phyloP scores from a whole-genome alignment of 768 basidiomycete genomes.

The Cystobasidium tubakii region DNA sequence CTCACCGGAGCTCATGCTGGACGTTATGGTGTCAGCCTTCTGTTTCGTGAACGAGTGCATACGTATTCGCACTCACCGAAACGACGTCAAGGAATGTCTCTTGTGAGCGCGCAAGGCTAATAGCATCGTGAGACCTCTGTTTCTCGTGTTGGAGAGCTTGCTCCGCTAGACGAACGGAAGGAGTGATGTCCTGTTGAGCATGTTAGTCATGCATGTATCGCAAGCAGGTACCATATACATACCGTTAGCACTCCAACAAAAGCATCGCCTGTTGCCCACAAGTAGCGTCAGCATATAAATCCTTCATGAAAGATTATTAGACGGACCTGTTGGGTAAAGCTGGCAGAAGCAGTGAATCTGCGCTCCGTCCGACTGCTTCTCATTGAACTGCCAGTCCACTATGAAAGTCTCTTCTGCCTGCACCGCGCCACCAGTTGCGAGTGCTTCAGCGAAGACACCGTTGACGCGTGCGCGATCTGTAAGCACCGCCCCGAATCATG shows the following conservation, averaged over 20 bases:
- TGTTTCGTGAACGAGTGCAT: not conserved
- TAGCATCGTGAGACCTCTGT: constrained; percentile 6
- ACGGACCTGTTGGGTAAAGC: constrained; percentile 6
- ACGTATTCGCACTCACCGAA: not conserved
- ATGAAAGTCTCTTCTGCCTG: not conserved
- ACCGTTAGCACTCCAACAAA: constrained; percentile 20
- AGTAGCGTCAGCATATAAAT: too few relatives aligned
- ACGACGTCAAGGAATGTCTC: constrained; percentile 19
- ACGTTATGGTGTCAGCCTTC: not conserved
- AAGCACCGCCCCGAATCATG: too few relatives aligned
- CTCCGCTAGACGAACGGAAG: not conserved
- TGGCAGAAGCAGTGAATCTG: constrained; percentile 5
- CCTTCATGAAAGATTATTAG: too few relatives aligned
- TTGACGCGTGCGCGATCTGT: constrained; percentile 1
- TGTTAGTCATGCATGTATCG: not conserved
- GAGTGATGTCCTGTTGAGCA: constrained; percentile 10
- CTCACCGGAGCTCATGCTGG: constrained; percentile 20
- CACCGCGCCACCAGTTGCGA: not conserved
- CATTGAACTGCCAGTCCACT: constrained; percentile 3
- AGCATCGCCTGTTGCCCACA: not conserved
- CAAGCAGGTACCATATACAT: too few relatives aligned
- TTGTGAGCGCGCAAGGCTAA: constrained; percentile 14
- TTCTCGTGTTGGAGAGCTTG: constrained; percentile 12
- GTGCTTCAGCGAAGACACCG: not conserved
- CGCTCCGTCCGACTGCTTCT: not conserved